A percentile compares a stretch with the other conserved stretches of the same genome.
These are phyloP conservation scores for Amoebophrya sp. DNA, from an alignment of 169 alveolate genomes.

Conservation along the genomic window DNA sequence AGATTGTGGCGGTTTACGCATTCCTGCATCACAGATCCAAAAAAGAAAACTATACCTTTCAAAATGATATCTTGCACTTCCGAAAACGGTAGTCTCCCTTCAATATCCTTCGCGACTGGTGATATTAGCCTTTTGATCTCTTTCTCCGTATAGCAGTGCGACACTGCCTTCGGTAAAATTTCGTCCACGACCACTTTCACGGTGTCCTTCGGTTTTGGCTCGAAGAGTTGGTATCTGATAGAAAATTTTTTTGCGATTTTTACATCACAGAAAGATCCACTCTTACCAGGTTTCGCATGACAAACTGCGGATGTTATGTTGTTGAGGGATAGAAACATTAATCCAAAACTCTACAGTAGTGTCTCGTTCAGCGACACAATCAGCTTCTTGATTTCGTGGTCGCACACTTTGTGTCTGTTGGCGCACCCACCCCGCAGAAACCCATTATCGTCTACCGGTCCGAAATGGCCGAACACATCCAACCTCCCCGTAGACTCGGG, in stretches of 20 bases:
- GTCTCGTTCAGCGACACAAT: background rate
- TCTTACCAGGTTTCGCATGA: too few species aligned
- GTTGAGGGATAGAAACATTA: too few species aligned
- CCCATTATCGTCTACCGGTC: background rate
- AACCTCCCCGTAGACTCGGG: background rate
- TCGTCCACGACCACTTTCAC: slow-evolving; percentile 6
- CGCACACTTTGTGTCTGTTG: background rate
- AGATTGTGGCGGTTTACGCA: too few species aligned
- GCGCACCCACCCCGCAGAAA: background rate
- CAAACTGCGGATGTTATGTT: too few species aligned
- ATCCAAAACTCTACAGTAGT: too few species aligned
- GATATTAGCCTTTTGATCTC: background rate
- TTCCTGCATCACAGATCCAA: background rate
- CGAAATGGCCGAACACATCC: background rate
- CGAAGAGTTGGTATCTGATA: background rate
- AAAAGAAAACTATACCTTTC: background rate
- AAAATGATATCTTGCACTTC: background rate
- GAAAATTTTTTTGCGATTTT: too few species aligned
- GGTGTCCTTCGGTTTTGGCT: background rate
- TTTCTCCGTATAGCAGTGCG: background rate
- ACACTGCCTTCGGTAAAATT: background rate
- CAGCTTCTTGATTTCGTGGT: background rate
- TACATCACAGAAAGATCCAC: too few species aligned
- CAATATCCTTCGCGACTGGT: background rate
- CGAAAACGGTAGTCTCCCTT: background rate